Base-by-base conservation (phyloP, 2,329 filamentous ascomycete genomes). In the Penicillium sp. region DNA sequence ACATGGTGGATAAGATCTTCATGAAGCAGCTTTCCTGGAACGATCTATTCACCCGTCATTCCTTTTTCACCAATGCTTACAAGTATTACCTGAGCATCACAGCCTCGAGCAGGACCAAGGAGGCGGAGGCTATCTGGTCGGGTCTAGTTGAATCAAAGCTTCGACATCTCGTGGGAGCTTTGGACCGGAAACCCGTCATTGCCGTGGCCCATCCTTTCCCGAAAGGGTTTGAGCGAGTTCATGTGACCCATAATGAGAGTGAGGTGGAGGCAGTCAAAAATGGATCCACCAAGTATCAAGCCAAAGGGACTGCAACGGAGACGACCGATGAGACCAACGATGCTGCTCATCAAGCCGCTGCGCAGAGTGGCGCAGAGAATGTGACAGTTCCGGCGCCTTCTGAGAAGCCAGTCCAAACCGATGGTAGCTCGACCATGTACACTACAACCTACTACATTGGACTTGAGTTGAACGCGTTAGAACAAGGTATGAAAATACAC, bases 381-480 rank as follows among this genome's bases (percentile, higher is more conserved):
- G 67, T 69, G 3, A 71, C 75, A 33, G 66, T 71, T 11, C 71
- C 73, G n/a, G 71, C 74, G 8, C 62, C 66, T 15, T 46, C 56
- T 0, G 67, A 74, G 41, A 68, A 72, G 40, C 66, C 69, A 26
- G 73, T 73, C 40, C 51, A 53, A 33, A 29, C 4, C 2, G 18
- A n/a, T 18, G 72, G 55, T 57, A 73, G 76, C 31, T 74, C 76
- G 51, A 81, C 79, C 44, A 76, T 97, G 26, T 96, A 90, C 71
- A 97, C 93, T 0, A 92, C 91, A 23, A 97, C 92, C 1, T 93
- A 92, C 73, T 99, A 97, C 70, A 91, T 99, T 68, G 94, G 94
- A 33, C 81, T 97, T 46, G 89, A 93, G 69, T 76, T 97, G 54
- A 82, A 83, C 46, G 83, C 88, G 65, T 77, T 97, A 53, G 81